phyloP scores from a whole-genome alignment of 345 rosid species.

The Boechera stricta region DNA sequence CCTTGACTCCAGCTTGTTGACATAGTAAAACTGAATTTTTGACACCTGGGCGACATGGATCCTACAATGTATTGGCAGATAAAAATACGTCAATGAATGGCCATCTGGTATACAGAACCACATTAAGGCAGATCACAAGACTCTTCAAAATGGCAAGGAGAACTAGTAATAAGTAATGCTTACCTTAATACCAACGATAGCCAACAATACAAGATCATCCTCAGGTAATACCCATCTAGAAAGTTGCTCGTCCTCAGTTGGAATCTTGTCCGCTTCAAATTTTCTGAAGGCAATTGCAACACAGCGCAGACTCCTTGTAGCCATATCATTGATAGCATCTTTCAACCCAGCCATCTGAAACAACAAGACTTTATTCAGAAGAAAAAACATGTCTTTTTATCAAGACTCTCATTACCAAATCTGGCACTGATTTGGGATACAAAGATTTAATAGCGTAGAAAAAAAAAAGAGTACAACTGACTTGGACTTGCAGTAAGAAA shows the following conservation, averaged over 20 bases:
- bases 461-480: not conserved
- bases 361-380: constrained; percentile 38
- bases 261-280: constrained; percentile 67
- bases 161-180: constrained; percentile 8
- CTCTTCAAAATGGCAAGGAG: not conserved
- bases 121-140: not conserved
- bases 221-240: constrained; percentile 82
- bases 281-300: constrained; percentile 86
- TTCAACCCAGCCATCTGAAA: constrained; percentile 60
- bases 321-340: constrained; percentile 80
- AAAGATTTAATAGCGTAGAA: not conserved
- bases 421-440: constrained; percentile 30
- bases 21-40: constrained; percentile 75
- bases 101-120: constrained; percentile 8
- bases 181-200: constrained; percentile 93
- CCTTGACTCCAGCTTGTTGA: constrained; percentile 95
- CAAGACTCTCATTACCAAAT: constrained; percentile 6
- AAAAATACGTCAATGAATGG: constrained; percentile 18
- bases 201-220: constrained; percentile 86
- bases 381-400: not conserved
- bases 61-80: constrained; percentile 56
- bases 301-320: constrained; percentile 85
- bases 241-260: constrained; percentile 69
- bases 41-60: constrained; percentile 94
- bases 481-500: constrained; percentile 22